phyloP scores from a whole-genome alignment of 176 grass and related monocot species.

The Avena insularis region DNA sequence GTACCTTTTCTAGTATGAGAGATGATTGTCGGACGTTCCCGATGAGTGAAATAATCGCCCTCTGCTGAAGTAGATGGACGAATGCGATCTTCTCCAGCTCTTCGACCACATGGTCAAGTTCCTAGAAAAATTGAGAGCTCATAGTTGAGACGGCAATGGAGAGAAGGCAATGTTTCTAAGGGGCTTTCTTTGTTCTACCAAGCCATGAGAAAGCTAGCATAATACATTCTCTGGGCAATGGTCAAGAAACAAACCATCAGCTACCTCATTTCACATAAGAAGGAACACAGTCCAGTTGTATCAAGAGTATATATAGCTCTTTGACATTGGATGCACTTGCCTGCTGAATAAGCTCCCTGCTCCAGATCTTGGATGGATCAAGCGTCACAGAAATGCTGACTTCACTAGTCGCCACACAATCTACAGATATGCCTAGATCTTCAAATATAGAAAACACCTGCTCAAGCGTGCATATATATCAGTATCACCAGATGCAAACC shows the following conservation, averaged over 20 bases:
- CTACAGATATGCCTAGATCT: slow-evolving; percentile 92
- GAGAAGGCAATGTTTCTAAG: neutral
- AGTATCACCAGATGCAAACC: slow-evolving; percentile 5
- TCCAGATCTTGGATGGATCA: slow-evolving; percentile 89
- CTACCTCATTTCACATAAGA: neutral
- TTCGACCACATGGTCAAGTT: slow-evolving; percentile 87
- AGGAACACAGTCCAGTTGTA: neutral
- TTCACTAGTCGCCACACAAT: slow-evolving; percentile 96
- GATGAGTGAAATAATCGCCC: slow-evolving; percentile 90
- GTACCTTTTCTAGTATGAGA: slow-evolving; percentile 88
- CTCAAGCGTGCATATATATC: slow-evolving; percentile 3
- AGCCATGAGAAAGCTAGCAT: neutral
- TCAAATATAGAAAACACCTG: slow-evolving; percentile 97
- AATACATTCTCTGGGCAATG: neutral
- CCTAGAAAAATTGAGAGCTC: slow-evolving; percentile 45
- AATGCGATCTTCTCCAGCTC: slow-evolving; percentile 96
- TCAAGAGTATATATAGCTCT: neutral
- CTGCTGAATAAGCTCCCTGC: slow-evolving; percentile 86
- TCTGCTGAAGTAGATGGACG: slow-evolving; percentile 85
- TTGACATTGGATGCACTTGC: slow-evolving; percentile 47
- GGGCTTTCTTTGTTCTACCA: neutral
- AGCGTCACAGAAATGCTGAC: slow-evolving; percentile 93
- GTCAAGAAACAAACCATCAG: slow-evolving; percentile 5
- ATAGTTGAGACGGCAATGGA: neutral
- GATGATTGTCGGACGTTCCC: slow-evolving; percentile 77